These are phyloP conservation scores for Mucor racemosus DNA, from an alignment of 371 early-diverging fungal species.

Conservation along the genomic window DNA sequence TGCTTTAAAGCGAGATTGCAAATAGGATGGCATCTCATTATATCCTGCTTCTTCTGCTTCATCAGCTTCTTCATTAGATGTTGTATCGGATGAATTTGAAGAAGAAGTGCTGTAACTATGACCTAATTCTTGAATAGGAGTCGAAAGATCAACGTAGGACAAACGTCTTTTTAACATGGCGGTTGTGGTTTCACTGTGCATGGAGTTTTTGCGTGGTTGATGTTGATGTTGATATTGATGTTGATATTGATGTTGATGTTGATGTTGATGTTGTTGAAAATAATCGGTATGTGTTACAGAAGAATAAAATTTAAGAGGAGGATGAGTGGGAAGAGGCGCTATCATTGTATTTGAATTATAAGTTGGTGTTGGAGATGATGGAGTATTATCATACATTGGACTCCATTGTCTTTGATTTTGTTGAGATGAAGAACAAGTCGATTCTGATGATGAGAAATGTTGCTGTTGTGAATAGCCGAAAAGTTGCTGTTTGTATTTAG, in stretches of 20 bases:
- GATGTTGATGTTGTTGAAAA: background rate
- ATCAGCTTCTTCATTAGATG: conserved; percentile 5
- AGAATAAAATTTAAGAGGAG: background rate
- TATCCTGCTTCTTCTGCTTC: conserved; percentile 3
- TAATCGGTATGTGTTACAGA: conserved; percentile 1
- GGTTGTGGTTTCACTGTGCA: conserved; percentile 8
- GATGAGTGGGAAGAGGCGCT: background rate
- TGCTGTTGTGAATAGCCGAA: background rate
- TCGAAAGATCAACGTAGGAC: conserved; percentile 20
- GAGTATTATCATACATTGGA: background rate
- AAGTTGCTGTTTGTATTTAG: background rate
- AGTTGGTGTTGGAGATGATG: background rate
- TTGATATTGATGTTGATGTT: background rate
- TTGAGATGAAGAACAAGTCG: background rate
- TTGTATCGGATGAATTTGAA: conserved; percentile 4
- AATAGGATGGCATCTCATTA: background rate
- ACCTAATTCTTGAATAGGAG: conserved; percentile 25
- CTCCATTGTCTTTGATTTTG: background rate
- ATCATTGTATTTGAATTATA: background rate
- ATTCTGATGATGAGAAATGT: background rate
- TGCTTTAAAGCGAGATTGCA: background rate
- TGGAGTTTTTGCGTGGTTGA: conserved; percentile 4
- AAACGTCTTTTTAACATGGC: conserved; percentile 9
- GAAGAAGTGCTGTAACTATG: background rate
- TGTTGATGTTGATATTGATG: background rate